A percentile compares a stretch with the other conserved stretches of the same genome.
Conservation (phyloP, 2,329 filamentous ascomycete genomes). For the Tolypocladium endophyticum region DNA sequence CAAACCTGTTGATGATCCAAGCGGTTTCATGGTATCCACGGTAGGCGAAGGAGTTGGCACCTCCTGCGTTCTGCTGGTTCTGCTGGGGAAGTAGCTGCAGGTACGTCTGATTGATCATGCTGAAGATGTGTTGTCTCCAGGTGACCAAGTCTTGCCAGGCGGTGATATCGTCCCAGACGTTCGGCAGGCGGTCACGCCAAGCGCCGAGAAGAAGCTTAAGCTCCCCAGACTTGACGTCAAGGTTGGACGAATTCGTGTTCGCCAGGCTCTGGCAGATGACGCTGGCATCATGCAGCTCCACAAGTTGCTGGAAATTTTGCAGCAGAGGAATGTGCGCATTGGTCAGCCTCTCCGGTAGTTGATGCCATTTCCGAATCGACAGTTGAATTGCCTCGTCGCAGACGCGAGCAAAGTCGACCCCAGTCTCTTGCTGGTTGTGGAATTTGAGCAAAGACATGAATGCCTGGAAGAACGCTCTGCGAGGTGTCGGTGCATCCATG, state of each 20-base stretch:
- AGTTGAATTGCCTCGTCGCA: slow-evolving; percentile 97
- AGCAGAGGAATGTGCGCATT: slow-evolving; percentile 91
- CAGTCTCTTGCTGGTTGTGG: slow-evolving; percentile 74
- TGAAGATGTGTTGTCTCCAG: slow-evolving; percentile 98
- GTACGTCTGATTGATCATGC: slow-evolving; percentile 91
- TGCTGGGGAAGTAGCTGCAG: slow-evolving; percentile 72
- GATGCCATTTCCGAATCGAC: slow-evolving; percentile 97
- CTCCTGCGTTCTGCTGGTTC: slow-evolving; percentile 64
- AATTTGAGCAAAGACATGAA: slow-evolving; percentile 96
- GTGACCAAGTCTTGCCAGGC: slow-evolving; percentile 99
- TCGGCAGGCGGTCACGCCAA: slow-evolving; percentile 91
- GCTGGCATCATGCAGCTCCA: slow-evolving; percentile 94
- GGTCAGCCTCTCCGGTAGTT: slow-evolving; percentile 85
- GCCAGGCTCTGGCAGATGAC: slow-evolving; percentile 89
- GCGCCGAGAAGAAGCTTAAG: slow-evolving; percentile 87
- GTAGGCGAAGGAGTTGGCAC: slow-evolving; percentile 83
- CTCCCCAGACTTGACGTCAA: slow-evolving; percentile 92
- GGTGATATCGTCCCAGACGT: slow-evolving; percentile 99
- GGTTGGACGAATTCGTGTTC: slow-evolving; percentile 70
- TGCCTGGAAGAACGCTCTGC: slow-evolving; percentile 92
- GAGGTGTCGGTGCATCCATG: slow-evolving; percentile 91
- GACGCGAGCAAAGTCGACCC: slow-evolving; percentile 73
- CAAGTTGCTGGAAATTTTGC: slow-evolving; percentile 95
- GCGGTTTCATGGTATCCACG: slow-evolving; percentile 96
- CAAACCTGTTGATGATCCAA: slow-evolving; percentile 99